Conservation (phyloP, 2,329 filamentous ascomycete genomes). For the Colletotrichum tabaci region DNA sequence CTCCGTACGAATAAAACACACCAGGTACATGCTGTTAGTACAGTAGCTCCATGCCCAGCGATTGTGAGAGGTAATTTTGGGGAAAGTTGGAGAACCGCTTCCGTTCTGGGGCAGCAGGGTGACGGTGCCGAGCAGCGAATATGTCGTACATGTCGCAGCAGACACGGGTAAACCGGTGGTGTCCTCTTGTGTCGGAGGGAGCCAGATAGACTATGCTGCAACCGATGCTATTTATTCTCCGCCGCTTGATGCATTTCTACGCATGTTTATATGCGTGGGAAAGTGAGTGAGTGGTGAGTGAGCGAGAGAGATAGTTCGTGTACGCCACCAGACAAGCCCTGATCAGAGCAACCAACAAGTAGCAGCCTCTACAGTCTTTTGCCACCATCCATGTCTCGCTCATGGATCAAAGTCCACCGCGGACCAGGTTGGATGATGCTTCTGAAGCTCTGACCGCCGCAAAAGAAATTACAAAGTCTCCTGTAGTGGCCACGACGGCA, state of each 20-base stretch:
- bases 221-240: not conserved
- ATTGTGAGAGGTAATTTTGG: conserved; percentile 32
- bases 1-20: not conserved
- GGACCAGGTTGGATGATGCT: not conserved
- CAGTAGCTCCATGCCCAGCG: not conserved
- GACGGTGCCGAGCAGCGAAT: conserved; percentile 33
- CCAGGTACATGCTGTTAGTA: no score
- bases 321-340: conserved; percentile 10
- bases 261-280: no score
- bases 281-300: no score
- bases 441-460: not conserved
- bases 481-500: not conserved
- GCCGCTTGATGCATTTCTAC: no score
- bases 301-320: not conserved
- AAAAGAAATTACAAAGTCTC: not conserved
- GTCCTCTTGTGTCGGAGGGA: conserved; percentile 19
- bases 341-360: conserved; percentile 2
- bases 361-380: not conserved
- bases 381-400: not conserved
- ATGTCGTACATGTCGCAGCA: conserved; percentile 37
- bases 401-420: no score
- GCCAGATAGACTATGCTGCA: conserved; percentile 8
- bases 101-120: conserved; percentile 31
- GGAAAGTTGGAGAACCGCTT: conserved; percentile 40
- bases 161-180: conserved; percentile 24